Conservation (phyloP, 2,329 filamentous ascomycete species). For the Lithohypha guttulata region DNA sequence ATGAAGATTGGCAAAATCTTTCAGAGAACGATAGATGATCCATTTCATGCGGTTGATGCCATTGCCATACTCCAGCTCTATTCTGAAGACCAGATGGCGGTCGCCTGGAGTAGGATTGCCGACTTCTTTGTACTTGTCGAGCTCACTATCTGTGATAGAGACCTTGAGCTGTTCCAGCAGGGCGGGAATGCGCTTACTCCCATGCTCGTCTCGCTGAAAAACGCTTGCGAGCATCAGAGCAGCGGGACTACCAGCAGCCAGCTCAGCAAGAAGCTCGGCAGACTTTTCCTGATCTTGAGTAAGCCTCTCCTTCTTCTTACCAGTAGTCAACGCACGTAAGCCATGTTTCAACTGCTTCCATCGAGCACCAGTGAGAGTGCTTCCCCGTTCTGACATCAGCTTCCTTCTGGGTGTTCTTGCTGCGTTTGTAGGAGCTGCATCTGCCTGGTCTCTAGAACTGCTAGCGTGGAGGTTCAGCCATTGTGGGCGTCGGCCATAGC, state of each 20-base stretch:
- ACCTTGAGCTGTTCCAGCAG: slow-evolving; percentile 91
- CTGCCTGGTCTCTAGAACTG: slow-evolving; percentile 35
- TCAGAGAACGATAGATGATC: slow-evolving; percentile 76
- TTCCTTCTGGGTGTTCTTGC: slow-evolving; percentile 30
- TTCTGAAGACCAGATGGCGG: slow-evolving; percentile 75
- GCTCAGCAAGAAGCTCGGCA: slow-evolving; percentile 87
- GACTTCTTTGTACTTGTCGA: slow-evolving; percentile 37
- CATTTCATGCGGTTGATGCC: slow-evolving; percentile 94
- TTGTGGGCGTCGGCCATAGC: slow-evolving; percentile 52
- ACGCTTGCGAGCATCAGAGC: slow-evolving; percentile 92
- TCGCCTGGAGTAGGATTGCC: slow-evolving; percentile 33
- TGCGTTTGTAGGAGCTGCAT: slow-evolving; percentile 12
- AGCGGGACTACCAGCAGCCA: slow-evolving; percentile 83
- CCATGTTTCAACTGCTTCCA: slow-evolving; percentile 92
- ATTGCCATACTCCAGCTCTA: slow-evolving; percentile 92
- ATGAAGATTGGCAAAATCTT: slow-evolving; percentile 87
- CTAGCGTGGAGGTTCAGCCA: slow-evolving; percentile 52
- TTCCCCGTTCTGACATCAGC: slow-evolving; percentile 47
- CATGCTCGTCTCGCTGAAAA: slow-evolving; percentile 94
- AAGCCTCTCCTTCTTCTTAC: slow-evolving; percentile 64
- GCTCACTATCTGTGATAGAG: slow-evolving; percentile 68
- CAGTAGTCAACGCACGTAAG: slow-evolving; percentile 62
- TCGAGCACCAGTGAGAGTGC: slow-evolving; percentile 64
- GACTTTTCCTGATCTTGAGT: slow-evolving; percentile 91
- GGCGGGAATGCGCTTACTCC: slow-evolving; percentile 88